Base-by-base conservation (phyloP, 805 yeast genomes). In the Pichia exigua region DNA sequence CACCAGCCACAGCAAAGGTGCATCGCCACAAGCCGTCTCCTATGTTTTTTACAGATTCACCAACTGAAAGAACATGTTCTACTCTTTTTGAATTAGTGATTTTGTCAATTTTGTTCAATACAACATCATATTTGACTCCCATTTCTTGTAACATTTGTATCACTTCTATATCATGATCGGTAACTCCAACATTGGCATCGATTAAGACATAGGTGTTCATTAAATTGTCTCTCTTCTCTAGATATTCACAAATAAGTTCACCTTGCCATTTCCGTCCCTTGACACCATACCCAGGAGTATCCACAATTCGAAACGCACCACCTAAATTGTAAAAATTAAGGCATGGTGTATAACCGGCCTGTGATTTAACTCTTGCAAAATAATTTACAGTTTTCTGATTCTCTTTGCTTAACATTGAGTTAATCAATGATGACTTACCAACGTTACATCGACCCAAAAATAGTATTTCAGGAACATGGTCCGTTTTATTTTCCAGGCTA, bases 261-360 rank as follows among this genome's bases (percentile, higher is more conserved):
- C 97, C 97, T 63, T 91, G 96, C 57, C 72, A 68, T 10, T 60
- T 62, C 17, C 74, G 75, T 18, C 95, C 90, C 54, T 75, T 79
- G 41, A 68, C 75, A 2, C 98, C 98, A 64, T 91, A 91, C 0
- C 98, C 98, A 0, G 98, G 98, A 24, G 89, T 77, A 63, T 91
- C 98, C 2, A 89, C 78, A 4, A 91, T 60, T 54, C 88, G 71
- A 44, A 91, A 70, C 50, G 75, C 70, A 46, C 78, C 77, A 4
- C 85, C 85, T 13, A 86, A 67, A 52, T 81, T 85, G 67, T 76
- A 90, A 56, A 87, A 82, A 61, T 86, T 87, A 61, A 90, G 68
- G 4, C 92, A 76, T 48, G 76, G 75, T 3, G 84, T 79, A 55
- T 68, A 77, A 1, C 73, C 73, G 0, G 73, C 71, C 13, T 55